These are phyloP conservation scores for Royoungia palumana DNA, from an alignment of 768 basidiomycete species.

Conservation along the genomic window DNA sequence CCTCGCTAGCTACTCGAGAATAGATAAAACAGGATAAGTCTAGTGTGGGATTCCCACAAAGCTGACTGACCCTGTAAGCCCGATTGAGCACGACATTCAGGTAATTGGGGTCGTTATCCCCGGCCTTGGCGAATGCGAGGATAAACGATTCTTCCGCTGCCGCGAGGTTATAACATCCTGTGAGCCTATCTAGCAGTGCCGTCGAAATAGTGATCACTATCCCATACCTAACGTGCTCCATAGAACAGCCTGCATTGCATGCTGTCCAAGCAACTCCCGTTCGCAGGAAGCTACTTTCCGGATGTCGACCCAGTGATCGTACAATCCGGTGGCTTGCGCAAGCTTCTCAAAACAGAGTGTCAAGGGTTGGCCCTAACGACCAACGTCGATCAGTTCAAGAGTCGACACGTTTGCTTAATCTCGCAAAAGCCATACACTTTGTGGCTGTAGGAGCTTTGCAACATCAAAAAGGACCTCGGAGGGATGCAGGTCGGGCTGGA, in stretches of 20 bases:
- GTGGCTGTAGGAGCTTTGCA: conserved; percentile 66
- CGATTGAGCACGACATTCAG: conserved; percentile 61
- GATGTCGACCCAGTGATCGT: conserved; percentile 68
- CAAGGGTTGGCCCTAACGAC: conserved; percentile 62
- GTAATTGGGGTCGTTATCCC: conserved; percentile 58
- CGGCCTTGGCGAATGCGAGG: conserved; percentile 58
- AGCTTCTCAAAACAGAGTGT: conserved; percentile 67
- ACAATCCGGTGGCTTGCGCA: conserved; percentile 60
- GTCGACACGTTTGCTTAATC: neutral
- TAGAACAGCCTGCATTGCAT: conserved; percentile 68
- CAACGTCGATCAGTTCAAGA: conserved; percentile 11
- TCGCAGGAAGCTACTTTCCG: conserved; percentile 48
- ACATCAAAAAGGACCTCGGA: conserved; percentile 76
- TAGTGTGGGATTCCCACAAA: conserved; percentile 1
- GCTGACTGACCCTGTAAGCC: conserved; percentile 56
- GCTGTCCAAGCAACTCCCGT: conserved; percentile 66
- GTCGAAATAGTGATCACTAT: neutral
- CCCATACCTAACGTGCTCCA: conserved; percentile 67
- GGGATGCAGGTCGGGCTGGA: conserved; percentile 74
- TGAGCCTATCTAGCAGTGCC: conserved; percentile 7
- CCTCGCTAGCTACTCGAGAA: conserved; percentile 52
- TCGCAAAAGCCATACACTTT: conserved; percentile 43
- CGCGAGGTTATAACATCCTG: conserved; percentile 68
- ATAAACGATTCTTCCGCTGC: conserved; percentile 67
- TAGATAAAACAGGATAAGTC: conserved; percentile 7